A percentile compares a stretch with the other conserved stretches of the same genome.
Conservation (phyloP, 1,284 basidiomycete species). For the Caloboletus inedulis region DNA sequence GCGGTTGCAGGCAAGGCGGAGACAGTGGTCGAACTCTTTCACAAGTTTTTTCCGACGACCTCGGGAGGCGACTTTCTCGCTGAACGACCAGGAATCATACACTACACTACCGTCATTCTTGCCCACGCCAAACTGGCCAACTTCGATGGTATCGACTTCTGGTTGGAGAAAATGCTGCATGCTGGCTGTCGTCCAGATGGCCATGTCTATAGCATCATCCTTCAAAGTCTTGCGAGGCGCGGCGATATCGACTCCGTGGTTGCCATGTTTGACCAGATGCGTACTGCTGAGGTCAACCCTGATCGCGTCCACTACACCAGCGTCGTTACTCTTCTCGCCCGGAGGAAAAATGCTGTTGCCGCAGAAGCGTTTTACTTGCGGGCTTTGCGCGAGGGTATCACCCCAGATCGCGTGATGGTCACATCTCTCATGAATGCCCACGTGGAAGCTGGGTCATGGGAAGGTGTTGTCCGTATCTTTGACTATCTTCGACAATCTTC, state of each 20-base stretch:
- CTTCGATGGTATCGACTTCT: slow-evolving; percentile 50
- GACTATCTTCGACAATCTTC: slow-evolving; percentile 56
- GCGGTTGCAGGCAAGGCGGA: slow-evolving; percentile 44
- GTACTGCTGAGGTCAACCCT: slow-evolving; percentile 46
- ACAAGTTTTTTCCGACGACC: slow-evolving; percentile 47
- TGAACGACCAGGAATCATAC: slow-evolving; percentile 42
- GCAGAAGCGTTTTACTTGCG: slow-evolving; percentile 69
- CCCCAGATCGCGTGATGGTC: slow-evolving; percentile 64
- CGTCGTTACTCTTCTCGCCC: slow-evolving; percentile 68
- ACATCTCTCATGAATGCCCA: slow-evolving; percentile 81
- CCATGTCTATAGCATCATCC: slow-evolving; percentile 58
- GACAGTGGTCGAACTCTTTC: slow-evolving; percentile 51
- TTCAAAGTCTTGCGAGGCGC: slow-evolving; percentile 57
- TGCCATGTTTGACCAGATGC: slow-evolving; percentile 64
- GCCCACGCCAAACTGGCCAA: slow-evolving; percentile 53
- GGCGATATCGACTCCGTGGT: slow-evolving; percentile 58
- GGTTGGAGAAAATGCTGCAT: slow-evolving; percentile 54
- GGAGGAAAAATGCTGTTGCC: slow-evolving; percentile 61
- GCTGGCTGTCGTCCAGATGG: slow-evolving; percentile 51
- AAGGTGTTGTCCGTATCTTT: slow-evolving; percentile 68
- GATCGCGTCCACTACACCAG: slow-evolving; percentile 62
- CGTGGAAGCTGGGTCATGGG: slow-evolving; percentile 80
- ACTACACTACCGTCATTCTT: slow-evolving; percentile 58
- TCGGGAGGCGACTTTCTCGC: slow-evolving; percentile 24
- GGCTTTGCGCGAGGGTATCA: slow-evolving; percentile 58